Percentiles rank a stretch among this genome's conserved stretches.
Evolutionary conservation across 2,329 filamentous ascomycete species (phyloP).

Genomic region (Penicillium sp.): DNA sequence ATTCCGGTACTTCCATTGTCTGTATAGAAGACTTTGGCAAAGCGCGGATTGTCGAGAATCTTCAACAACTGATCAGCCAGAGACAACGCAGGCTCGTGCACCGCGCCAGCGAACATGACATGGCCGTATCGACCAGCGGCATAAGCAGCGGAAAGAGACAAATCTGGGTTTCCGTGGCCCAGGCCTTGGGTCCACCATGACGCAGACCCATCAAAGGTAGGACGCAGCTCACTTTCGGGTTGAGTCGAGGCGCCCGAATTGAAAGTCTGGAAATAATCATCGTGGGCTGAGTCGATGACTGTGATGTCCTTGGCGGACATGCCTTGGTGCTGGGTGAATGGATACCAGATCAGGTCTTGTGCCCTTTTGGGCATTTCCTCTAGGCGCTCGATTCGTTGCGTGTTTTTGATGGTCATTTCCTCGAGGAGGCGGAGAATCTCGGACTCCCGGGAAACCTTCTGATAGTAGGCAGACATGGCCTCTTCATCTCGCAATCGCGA

Average conservation of each 20-base stretch:
- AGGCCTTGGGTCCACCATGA: conserved; percentile 92
- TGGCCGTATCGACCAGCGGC: conserved; percentile 82
- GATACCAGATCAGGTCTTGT: conserved; percentile 72
- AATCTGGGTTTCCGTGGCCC: conserved; percentile 70
- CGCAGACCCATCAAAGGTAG: conserved; percentile 78
- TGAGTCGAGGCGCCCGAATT: conserved; percentile 24
- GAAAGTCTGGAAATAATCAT: conserved; percentile 71
- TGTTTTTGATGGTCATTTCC: conserved; percentile 54
- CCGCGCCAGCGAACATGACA: conserved; percentile 78
- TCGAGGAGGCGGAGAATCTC: conserved; percentile 49
- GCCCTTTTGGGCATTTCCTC: conserved; percentile 63
- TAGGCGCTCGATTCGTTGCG: conserved; percentile 56
- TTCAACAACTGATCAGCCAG: conserved; percentile 65
- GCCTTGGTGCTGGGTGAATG: conserved; percentile 76
- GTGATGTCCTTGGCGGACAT: conserved; percentile 63
- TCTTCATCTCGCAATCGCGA: conserved; percentile 50
- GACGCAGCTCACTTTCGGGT: conserved; percentile 47
- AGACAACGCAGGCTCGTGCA: conserved; percentile 73
- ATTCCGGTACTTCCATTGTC: conserved; percentile 82
- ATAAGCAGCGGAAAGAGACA: conserved; percentile 73
- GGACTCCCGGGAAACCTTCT: conserved; percentile 40
- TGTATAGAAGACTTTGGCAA: conserved; percentile 73
- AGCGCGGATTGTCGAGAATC: conserved; percentile 60
- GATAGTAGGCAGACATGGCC: conserved; percentile 65
- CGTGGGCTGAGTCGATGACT: conserved; percentile 75